Evolutionary conservation across 495 filamentous ascomycete genomes (phyloP).

Genomic region (Penicillium macrosclerotiorum): DNA sequence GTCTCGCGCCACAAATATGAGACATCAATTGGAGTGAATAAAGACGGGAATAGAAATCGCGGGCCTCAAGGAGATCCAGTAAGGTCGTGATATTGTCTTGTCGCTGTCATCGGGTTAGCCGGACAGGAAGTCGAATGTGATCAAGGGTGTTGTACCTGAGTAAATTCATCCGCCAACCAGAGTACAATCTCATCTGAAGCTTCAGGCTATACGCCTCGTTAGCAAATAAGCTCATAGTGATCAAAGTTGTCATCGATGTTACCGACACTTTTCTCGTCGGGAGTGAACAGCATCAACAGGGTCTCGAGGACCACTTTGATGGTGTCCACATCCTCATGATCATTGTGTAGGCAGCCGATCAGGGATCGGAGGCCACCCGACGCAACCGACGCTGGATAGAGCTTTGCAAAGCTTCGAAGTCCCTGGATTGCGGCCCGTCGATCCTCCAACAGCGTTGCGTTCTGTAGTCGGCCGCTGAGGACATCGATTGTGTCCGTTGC

Average conservation of each 20-base stretch:
- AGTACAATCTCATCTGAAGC: constrained; percentile 95
- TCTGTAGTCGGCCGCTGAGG: constrained; percentile 79
- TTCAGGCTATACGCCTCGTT: constrained; percentile 62
- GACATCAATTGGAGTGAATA: constrained; percentile 90
- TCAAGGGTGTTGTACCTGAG: constrained; percentile 59
- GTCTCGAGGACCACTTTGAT: constrained; percentile 93
- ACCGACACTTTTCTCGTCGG: constrained; percentile 66
- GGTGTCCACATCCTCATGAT: constrained; percentile 95
- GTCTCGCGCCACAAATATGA: constrained; percentile 79
- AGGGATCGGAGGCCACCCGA: constrained; percentile 83
- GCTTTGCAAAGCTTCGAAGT: constrained; percentile 90
- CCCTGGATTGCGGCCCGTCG: constrained; percentile 89
- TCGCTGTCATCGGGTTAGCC: constrained; percentile 54
- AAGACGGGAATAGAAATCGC: constrained; percentile 89
- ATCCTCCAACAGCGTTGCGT: constrained; percentile 88
- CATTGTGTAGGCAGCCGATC: constrained; percentile 79
- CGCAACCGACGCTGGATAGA: constrained; percentile 94
- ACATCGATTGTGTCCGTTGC: constrained; percentile 90
- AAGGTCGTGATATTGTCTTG: constrained; percentile 96
- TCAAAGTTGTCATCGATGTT: background rate
- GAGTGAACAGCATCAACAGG: constrained; percentile 85
- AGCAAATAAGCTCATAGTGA: constrained; percentile 15
- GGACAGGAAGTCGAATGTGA: constrained; percentile 22
- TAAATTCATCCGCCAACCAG: constrained; percentile 98
- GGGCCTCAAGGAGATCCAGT: constrained; percentile 80